These are phyloP conservation scores for Nemania serpens DNA, from an alignment of 2,329 filamentous ascomycete species.

Conservation along the genomic window DNA sequence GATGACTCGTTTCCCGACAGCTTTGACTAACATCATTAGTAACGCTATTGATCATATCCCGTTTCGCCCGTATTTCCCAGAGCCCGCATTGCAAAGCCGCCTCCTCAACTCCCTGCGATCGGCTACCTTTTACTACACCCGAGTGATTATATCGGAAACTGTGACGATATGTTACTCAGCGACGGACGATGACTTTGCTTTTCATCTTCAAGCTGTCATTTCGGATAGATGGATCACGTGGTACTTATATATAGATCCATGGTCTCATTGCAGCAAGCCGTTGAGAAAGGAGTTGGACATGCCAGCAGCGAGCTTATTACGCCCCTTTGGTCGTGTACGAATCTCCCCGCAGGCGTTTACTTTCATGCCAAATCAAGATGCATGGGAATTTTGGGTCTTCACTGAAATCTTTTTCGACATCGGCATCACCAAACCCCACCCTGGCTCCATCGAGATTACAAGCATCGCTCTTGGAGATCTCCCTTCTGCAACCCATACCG, in stretches of 20 bases:
- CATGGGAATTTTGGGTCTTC: constrained; percentile 29
- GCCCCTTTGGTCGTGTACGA: constrained; percentile 26
- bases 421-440: constrained; percentile 11
- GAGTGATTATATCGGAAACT: constrained; percentile 34
- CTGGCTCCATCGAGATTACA: constrained; percentile 8
- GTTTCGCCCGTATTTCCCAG: constrained; percentile 2
- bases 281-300: constrained; percentile 11
- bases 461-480: neutral
- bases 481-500: constrained; percentile 4
- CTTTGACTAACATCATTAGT: constrained; percentile 20
- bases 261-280: constrained; percentile 14
- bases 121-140: constrained; percentile 34
- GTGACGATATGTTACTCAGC: constrained; percentile 35
- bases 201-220: constrained; percentile 32
- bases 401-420: constrained; percentile 27
- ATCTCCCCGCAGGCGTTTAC: neutral
- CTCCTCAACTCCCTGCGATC: constrained; percentile 18
- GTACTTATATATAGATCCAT: constrained; percentile 33
- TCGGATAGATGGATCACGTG: constrained; percentile 32
- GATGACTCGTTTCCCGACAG: constrained; percentile 33
- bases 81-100: neutral
- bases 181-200: constrained; percentile 16
- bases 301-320: constrained; percentile 7
- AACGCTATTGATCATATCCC: constrained; percentile 1
- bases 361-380: constrained; percentile 10